Conservation (phyloP, 1,284 basidiomycete genomes). For the Microbotryum lychnidis-dioicae region DNA sequence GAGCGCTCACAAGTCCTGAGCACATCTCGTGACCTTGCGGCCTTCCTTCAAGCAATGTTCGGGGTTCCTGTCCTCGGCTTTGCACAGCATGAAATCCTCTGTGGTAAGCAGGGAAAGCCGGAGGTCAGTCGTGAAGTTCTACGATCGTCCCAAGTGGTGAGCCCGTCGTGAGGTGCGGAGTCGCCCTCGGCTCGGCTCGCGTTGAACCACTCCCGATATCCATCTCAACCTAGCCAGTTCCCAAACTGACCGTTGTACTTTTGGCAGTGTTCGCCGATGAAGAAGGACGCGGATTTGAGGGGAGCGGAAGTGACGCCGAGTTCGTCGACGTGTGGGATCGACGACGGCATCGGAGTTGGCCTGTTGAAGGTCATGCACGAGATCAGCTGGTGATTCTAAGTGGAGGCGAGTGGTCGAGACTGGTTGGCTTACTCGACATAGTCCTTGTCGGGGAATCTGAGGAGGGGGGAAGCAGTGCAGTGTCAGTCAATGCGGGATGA, state of each 20-base stretch:
- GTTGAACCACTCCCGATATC: too few species aligned
- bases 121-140: too few species aligned
- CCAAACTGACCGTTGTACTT: constrained; percentile 78
- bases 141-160: too few species aligned
- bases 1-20: constrained; percentile 75
- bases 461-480: too few species aligned
- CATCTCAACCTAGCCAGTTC: too few species aligned
- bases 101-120: constrained; percentile 3
- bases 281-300: constrained; percentile 93
- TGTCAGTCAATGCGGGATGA: not conserved
- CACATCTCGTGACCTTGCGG: constrained; percentile 88
- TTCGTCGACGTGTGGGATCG: constrained; percentile 78
- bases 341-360: constrained; percentile 61
- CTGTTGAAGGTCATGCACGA: not conserved
- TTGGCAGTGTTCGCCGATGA: constrained; percentile 91
- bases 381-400: not conserved
- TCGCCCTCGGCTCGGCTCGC: not conserved
- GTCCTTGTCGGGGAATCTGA: constrained; percentile 29
- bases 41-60: constrained; percentile 94
- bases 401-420: not conserved
- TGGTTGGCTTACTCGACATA: constrained; percentile 27
- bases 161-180: not conserved
- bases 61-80: constrained; percentile 80
- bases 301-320: constrained; percentile 87
- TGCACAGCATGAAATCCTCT: constrained; percentile 99